Base-by-base conservation (phyloP, 306 rosid species). In the peach (Prunus persica) region DNA sequence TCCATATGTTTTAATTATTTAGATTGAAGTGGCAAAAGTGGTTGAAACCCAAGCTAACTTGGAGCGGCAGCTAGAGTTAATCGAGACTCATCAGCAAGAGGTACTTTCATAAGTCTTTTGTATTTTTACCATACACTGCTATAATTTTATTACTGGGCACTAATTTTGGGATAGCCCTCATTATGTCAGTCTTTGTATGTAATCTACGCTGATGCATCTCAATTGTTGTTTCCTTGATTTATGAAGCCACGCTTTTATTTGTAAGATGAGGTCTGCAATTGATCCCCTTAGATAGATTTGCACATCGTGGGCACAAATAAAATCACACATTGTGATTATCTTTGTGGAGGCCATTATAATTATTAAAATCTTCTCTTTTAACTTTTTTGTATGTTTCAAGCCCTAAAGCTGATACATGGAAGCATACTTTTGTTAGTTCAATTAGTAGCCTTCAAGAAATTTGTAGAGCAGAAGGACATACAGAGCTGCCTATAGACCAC, bases 61-160 rank as follows among this genome's bases (percentile, higher is more conserved):
- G 89, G 98, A 94, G 88, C 90, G 91, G 79, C 96, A 91, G 71
- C 84, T 94, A 81, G 97, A 94, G 91, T 82, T 94, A 72, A 89
- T 90, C 32, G 98, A 94, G 86, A 92, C 98, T 78, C 96, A 94
- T 87, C 98, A 94, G 79, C 91, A 86, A 64, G 96, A 95, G 98
- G 97, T 95, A 91, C 58, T 81, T 82, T 70, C 67, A 58, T 41
- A 4, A 56, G 43, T 14, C 12, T 43, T 54, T 56, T 55, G 10
- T 41, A 3, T 5, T 41, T n/a, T 38, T 57, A 27, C n/a, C 45
- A 11, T 28, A 3, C 43, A 41, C 9, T 19, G 41, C 65, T 71
- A 41, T 58, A 11, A 32, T 45, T 68, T 56, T 10, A 12, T 61
- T 28, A 14, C n/a, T 32, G 78, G 32, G 30, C 54, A 61, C 28